Base-by-base conservation (phyloP, 306 rosid species). In the Erythrophleum fordii region DNA sequence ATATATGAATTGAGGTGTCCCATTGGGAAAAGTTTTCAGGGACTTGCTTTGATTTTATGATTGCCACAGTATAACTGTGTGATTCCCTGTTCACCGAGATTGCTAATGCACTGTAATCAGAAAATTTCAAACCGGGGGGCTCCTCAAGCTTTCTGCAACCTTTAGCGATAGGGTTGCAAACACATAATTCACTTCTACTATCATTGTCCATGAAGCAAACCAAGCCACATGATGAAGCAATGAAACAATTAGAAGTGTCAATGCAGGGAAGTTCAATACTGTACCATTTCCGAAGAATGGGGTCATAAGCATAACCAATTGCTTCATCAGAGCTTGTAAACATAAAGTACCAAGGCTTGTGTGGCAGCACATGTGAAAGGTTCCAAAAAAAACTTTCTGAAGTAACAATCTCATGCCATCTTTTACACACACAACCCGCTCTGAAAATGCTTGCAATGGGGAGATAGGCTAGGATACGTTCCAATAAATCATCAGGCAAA, bases 261-360 rank as follows among this genome's bases (percentile, higher is more conserved):
- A 89, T 87, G 85, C 85, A 85, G 45, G 98, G 98, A 61, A 94
- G 94, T 69, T 91, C 88, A 53, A 94, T 80, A 37, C 77, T 70
- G 34, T 94, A 94, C 98, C 98, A 94, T 89, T 94, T 94, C 66
- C 92, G 85, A 79, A 91, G 91, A 69, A 88, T 79, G 1, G 97
- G 94, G 75, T 94, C 98, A 77, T 84, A 94, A 67, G 98, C 94
- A 86, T 91, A 78, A 73, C 97, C 97, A 14, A 9, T 31, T 29
- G 98, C 88, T 58, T 92, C 98, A 65, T 85, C 88, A 41, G 90
- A 89, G 86, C 89, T 88, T 5, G 97, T 94, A 83, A 94, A 94
- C 98, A 94, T 94, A 74, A 87, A 92, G 78, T 94, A 94, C 98
- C 98, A 94, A 26, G 98, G 97, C 60, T 91, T 94, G 59, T 91